Evolutionary conservation across 805 yeast species (phyloP).

Genomic region (Torulaspora microellipsoides): DNA sequence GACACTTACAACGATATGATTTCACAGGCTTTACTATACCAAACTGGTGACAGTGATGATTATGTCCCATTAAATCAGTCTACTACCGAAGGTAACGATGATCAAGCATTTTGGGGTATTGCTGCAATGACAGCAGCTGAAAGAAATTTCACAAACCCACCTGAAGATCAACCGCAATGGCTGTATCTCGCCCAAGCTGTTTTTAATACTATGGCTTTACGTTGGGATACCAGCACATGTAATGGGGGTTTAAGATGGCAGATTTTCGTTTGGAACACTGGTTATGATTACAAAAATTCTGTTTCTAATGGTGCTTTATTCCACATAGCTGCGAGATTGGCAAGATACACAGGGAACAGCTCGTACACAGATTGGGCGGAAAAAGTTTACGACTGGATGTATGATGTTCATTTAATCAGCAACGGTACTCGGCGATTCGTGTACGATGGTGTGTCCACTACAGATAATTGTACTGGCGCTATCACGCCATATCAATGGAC

Average conservation of each 20-base stretch:
- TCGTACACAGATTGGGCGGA: constrained; percentile 74
- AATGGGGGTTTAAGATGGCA: constrained; percentile 96
- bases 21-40: constrained; percentile 61
- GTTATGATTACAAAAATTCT: constrained; percentile 88
- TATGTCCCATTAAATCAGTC: constrained; percentile 86
- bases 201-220: constrained; percentile 79
- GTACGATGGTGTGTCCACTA: constrained; percentile 64
- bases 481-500: constrained; percentile 70
- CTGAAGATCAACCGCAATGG: constrained; percentile 63
- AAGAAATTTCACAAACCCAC: constrained; percentile 72
- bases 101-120: constrained; percentile 96
- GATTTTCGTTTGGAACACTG: constrained; percentile 89
- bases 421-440: constrained; percentile 38
- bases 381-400: constrained; percentile 77
- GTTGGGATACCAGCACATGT: constrained; percentile 79
- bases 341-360: constrained; percentile 72
- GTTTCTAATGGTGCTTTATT: constrained; percentile 88
- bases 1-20: constrained; percentile 57
- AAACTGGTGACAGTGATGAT: constrained; percentile 68
- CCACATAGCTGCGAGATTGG: constrained; percentile 81
- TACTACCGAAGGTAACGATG: constrained; percentile 95
- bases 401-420: constrained; percentile 44
- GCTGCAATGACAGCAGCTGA: constrained; percentile 92
- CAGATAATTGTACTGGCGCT: constrained; percentile 52
- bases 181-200: constrained; percentile 80